Evolutionary conservation across 2,329 filamentous ascomycete species (phyloP).

Genomic region (Curvularia sp.): DNA sequence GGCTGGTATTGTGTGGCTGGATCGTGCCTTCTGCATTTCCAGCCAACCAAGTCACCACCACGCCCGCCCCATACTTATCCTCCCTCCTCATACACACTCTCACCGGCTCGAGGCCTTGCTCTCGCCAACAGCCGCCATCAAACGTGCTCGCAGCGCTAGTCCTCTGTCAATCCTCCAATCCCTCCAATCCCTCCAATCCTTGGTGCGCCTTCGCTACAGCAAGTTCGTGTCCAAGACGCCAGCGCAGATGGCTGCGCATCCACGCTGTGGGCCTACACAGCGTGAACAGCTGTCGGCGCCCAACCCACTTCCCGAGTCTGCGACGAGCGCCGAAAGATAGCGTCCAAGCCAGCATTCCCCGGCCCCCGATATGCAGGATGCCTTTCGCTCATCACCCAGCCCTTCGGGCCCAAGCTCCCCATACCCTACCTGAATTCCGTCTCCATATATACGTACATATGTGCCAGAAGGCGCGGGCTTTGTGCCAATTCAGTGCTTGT

Average conservation of each 20-base stretch:
- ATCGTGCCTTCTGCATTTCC: conserved; percentile 20
- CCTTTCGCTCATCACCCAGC: conserved; percentile 22
- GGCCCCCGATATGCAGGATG: conserved; percentile 9
- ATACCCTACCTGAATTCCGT: conserved; percentile 5
- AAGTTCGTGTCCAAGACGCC: conserved; percentile 10
- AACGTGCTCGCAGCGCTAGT: conserved; percentile 10
- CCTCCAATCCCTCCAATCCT: background rate
- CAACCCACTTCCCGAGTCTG: conserved; percentile 12
- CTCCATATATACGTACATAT: too few relatives aligned
- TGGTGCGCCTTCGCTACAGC: background rate
- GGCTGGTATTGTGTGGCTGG: conserved; percentile 37
- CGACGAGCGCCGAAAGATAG: conserved; percentile 12
- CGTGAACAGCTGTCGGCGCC: conserved; percentile 13
- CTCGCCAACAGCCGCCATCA: background rate
- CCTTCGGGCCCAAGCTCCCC: conserved; percentile 18
- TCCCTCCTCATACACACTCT: background rate
- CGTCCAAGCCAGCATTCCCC: conserved; percentile 11
- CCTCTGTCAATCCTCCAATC: conserved; percentile 1
- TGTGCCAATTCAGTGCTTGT: conserved; percentile 9
- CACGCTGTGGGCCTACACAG: conserved; percentile 2
- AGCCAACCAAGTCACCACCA: conserved; percentile 20
- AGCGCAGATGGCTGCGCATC: conserved; percentile 6
- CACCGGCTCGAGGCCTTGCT: background rate
- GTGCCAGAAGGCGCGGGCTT: conserved; percentile 7
- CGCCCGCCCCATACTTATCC: background rate